Evolutionary conservation across 2,329 filamentous ascomycete species (phyloP).

Genomic region (Calonectria montana): DNA sequence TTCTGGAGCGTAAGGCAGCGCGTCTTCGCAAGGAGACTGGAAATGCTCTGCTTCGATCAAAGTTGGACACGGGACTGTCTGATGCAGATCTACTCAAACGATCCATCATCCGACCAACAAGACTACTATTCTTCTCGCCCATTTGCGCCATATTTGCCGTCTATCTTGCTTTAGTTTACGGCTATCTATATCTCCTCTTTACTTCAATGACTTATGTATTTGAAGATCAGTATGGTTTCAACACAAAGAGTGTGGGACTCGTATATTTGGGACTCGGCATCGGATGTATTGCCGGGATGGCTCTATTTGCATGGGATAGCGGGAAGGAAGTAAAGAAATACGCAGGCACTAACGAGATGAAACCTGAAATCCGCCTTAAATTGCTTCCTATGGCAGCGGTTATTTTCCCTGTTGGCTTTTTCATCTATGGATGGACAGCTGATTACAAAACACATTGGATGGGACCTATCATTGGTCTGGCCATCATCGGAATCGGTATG

Average conservation of each 20-base stretch:
- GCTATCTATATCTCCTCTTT: slow-evolving; percentile 65
- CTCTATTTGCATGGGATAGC: slow-evolving; percentile 25
- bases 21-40: slow-evolving; percentile 52
- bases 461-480: slow-evolving; percentile 22
- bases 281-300: slow-evolving; percentile 27
- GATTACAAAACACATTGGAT: slow-evolving; percentile 31
- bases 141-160: slow-evolving; percentile 59
- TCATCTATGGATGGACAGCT: slow-evolving; percentile 33
- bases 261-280: slow-evolving; percentile 35
- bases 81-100: slow-evolving; percentile 49
- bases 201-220: slow-evolving; percentile 67
- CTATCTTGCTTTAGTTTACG: slow-evolving; percentile 64
- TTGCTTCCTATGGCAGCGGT: slow-evolving; percentile 21
- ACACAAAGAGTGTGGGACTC: slow-evolving; percentile 31
- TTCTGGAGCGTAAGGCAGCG: slow-evolving; percentile 52
- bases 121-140: slow-evolving; percentile 63
- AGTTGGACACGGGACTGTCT: slow-evolving; percentile 53
- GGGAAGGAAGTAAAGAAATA: slow-evolving; percentile 16
- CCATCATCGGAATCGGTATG: slow-evolving; percentile 22
- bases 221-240: slow-evolving; percentile 53
- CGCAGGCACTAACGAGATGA: background rate
- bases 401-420: slow-evolving; percentile 24
- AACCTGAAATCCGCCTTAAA: slow-evolving; percentile 22
- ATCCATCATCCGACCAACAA: slow-evolving; percentile 56
- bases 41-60: slow-evolving; percentile 55